phyloP scores from a whole-genome alignment of 192 early-diverging fungal genomes.

The Pecoramyces ruminantium region DNA sequence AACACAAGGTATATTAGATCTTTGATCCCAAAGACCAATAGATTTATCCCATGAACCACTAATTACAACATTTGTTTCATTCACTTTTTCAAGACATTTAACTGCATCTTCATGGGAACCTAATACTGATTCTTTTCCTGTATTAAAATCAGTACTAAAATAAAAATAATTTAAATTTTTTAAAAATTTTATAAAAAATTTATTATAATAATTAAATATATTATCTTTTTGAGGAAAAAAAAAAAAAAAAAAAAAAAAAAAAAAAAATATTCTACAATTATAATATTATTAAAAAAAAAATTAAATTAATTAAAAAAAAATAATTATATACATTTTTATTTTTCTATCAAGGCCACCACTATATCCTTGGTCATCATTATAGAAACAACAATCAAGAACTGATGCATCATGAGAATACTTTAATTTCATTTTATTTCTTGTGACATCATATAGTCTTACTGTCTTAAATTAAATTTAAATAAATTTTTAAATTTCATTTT shows the following conservation, averaged over 20 bases:
- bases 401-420: slow-evolving; percentile 48
- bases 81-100: slow-evolving; percentile 38
- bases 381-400: slow-evolving; percentile 69
- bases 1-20: slow-evolving; percentile 15
- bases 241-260: too few species aligned
- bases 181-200: too few species aligned
- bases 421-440: slow-evolving; percentile 28
- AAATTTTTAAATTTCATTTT: too few species aligned
- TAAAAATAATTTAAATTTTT: too few species aligned
- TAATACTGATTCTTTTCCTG: slow-evolving; percentile 29
- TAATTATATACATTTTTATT: slow-evolving; percentile 47
- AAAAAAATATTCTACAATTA: too few species aligned
- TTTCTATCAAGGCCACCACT: slow-evolving; percentile 61
- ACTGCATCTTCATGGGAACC: slow-evolving; percentile 70
- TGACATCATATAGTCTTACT: slow-evolving; percentile 68
- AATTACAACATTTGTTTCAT: slow-evolving; percentile 26
- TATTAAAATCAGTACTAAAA: slow-evolving; percentile 48
- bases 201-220: too few species aligned
- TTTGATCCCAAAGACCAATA: slow-evolving; percentile 59
- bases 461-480: slow-evolving; percentile 16
- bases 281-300: too few species aligned
- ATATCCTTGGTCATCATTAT: slow-evolving; percentile 30
- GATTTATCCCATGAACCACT: slow-evolving; percentile 89
- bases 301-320: too few species aligned
- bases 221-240: too few species aligned